Base-by-base conservation (phyloP, 176 grass and related monocot species). In the Musa schizocarpa region DNA sequence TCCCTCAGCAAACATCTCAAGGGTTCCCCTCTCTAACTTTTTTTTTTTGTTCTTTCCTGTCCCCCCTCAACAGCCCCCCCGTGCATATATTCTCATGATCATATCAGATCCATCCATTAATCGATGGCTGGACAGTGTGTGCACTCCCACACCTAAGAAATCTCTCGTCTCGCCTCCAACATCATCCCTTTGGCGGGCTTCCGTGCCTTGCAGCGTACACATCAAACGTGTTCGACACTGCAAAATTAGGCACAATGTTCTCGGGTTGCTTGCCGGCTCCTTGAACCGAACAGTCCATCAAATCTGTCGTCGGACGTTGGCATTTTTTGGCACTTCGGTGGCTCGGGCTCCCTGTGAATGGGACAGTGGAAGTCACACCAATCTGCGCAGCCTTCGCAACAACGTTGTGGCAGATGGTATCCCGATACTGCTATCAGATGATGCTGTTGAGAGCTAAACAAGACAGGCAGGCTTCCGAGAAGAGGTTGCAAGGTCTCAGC, bases 401-500 rank as follows among this genome's bases (percentile, higher is more conserved):
- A 75, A 48, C n/a, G 73, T 54, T 3, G 73, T 75, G 9, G 73
- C 73, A 9, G 73, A 75, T 43, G n/a, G 55, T 75, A 11, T 59
- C n/a, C 54, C 13, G 53, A 14, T 1, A 13, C 53, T 21, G 50
- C 24, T 9, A 19, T 9, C 11, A 11, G 67, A 9, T 69, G 24
- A 17, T 69, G 67, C 8, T 69, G 29, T 8, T 49, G 67, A 50
- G 67, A 0, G 34, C 34, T 69, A 11, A 69, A 69, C 29, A 69
- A n/a, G 34, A 13, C 14, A 50, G 67, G 67, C 7, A 69, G n/a
- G 67, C 34, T 69, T 50, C 67, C 34, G 16, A 27, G 34, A n/a
- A 23, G 8, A 17, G 23, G 56, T 17, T 59, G 56, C n/a, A 12
- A 50, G 23, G n/a, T 34, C 26, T 34, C 26, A 8, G 34, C 16